phyloP scores from a whole-genome alignment of 2,329 filamentous ascomycete genomes.

The Verticillium isaacii region DNA sequence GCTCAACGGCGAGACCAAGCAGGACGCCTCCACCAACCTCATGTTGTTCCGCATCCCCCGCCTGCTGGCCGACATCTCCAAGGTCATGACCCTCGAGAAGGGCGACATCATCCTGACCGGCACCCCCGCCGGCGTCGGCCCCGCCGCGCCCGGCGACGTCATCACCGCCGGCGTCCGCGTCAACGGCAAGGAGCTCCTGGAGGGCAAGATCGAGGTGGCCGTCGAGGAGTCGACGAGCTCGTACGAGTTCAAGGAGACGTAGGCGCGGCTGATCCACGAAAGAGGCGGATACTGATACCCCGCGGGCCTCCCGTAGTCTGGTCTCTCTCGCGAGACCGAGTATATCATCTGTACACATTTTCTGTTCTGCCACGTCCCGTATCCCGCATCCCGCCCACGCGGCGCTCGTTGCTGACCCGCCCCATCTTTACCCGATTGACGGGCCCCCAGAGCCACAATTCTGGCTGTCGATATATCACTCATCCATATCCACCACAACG shows the following conservation, averaged over 20 bases:
- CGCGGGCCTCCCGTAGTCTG: neutral
- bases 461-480: neutral
- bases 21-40: slow-evolving; percentile 84
- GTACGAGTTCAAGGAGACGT: slow-evolving; percentile 75
- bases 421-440: neutral
- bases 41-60: slow-evolving; percentile 92
- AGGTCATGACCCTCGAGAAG: slow-evolving; percentile 88
- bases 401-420: neutral
- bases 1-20: slow-evolving; percentile 74
- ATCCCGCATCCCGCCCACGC: neutral
- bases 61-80: slow-evolving; percentile 84
- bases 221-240: slow-evolving; percentile 75
- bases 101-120: slow-evolving; percentile 96
- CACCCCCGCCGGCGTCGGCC: slow-evolving; percentile 91
- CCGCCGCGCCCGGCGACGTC: slow-evolving; percentile 78
- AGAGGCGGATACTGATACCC: neutral
- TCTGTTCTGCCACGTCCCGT: neutral
- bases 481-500: neutral
- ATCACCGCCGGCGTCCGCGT: slow-evolving; percentile 81
- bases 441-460: neutral
- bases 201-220: slow-evolving; percentile 76
- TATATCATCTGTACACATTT: neutral
- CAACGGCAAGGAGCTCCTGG: slow-evolving; percentile 74
- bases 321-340: neutral
- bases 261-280: slow-evolving; percentile 11